A percentile compares a stretch with the other conserved stretches of the same genome.
Conservation (phyloP, 2,329 filamentous ascomycete genomes). For the Fusarium ramigenum region DNA sequence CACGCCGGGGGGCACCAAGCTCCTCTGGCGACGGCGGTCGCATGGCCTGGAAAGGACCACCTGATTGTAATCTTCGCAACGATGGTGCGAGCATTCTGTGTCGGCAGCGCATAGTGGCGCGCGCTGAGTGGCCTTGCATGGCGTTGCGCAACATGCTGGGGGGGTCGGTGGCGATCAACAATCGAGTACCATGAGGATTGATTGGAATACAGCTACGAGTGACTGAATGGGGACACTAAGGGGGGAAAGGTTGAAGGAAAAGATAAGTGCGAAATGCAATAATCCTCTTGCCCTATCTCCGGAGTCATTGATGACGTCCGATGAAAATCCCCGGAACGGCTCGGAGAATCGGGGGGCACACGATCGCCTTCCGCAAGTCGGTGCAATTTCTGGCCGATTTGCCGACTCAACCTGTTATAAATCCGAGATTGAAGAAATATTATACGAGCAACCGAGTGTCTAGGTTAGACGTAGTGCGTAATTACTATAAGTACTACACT, state of each 20-base stretch:
- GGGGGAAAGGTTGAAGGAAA: too few relatives aligned
- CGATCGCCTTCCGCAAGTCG: slow-evolving; percentile 23
- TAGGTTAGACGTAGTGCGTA: background rate
- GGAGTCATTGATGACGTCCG: slow-evolving; percentile 38
- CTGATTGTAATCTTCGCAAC: slow-evolving; percentile 45
- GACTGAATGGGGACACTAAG: background rate
- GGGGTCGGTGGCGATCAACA: slow-evolving; percentile 17
- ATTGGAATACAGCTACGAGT: background rate
- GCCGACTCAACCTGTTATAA: slow-evolving; percentile 11
- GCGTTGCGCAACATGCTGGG: slow-evolving; percentile 44
- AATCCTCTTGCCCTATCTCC: slow-evolving; percentile 14
- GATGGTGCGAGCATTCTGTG: slow-evolving; percentile 59
- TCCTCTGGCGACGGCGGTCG: slow-evolving; percentile 81
- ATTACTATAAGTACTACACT: background rate
- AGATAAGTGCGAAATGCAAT: background rate
- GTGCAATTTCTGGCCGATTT: slow-evolving; percentile 17
- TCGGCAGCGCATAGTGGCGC: slow-evolving; percentile 41
- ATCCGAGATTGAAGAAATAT: background rate
- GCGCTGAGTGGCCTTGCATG: slow-evolving; percentile 39
- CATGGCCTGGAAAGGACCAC: slow-evolving; percentile 68
- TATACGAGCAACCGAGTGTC: background rate
- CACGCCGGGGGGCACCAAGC: slow-evolving; percentile 75
- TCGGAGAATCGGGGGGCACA: slow-evolving; percentile 37
- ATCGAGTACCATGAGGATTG: slow-evolving; percentile 21
- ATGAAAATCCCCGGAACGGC: slow-evolving; percentile 37